Percentiles rank a stretch among this genome's conserved stretches.
Conservation (phyloP, 352 stramenopile species). For the Phytophthora pini region DNA sequence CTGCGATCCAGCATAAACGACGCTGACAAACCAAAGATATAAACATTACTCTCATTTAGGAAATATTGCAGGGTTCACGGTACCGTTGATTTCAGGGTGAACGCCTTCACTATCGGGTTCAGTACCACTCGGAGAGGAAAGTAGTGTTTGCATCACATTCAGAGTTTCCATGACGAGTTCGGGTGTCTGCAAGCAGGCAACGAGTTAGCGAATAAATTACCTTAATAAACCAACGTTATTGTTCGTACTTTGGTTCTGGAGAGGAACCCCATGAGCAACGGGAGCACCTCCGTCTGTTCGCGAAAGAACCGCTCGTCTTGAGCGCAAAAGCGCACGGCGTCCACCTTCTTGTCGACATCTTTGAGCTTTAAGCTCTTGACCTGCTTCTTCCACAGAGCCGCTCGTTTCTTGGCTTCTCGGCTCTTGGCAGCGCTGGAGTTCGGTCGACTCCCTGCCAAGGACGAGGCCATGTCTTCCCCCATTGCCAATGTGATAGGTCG, state of each 20-base stretch:
- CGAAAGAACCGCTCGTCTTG: conserved; percentile 63
- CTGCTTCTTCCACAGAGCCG: conserved; percentile 59
- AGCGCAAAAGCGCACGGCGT: conserved; percentile 58
- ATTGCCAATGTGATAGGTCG: conserved; percentile 20
- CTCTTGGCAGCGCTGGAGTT: conserved; percentile 28
- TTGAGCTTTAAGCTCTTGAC: conserved; percentile 73
- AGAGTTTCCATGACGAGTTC: conserved; percentile 50
- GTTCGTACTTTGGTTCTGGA: conserved; percentile 55
- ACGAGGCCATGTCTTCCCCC: conserved; percentile 23
- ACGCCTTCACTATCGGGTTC: conserved; percentile 22
- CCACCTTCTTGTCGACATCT: conserved; percentile 66
- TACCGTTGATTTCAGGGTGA: conserved; percentile 55
- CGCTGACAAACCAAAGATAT: conserved; percentile 29
- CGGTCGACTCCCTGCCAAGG: conserved; percentile 6
- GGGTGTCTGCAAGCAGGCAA: conserved; percentile 23
- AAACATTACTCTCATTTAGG: not conserved
- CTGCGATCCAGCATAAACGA: conserved; percentile 52
- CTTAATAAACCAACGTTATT: not conserved
- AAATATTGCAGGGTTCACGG: not conserved
- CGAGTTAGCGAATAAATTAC: conserved; percentile 3
- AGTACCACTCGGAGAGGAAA: conserved; percentile 18
- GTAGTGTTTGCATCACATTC: conserved; percentile 30
- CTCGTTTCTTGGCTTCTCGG: conserved; percentile 43
- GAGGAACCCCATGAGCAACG: conserved; percentile 57
- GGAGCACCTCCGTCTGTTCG: conserved; percentile 60